Evolutionary conservation across 2,329 filamentous ascomycete genomes (phyloP).

Genomic region (Ophiocordyceps robertsii): DNA sequence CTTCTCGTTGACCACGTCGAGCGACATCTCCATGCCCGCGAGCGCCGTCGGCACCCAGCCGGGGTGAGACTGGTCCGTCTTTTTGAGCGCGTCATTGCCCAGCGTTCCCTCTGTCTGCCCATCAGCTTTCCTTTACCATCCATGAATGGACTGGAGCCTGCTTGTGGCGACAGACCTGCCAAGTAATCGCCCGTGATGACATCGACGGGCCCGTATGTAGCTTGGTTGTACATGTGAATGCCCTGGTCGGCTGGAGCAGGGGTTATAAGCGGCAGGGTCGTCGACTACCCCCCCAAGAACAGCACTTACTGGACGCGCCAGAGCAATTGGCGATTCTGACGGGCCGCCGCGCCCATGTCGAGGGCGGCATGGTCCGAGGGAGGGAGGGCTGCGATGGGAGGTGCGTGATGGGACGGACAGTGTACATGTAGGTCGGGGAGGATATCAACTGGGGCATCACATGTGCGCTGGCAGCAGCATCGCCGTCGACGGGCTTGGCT

Average conservation of each 20-base stretch:
- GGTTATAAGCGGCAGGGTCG: neutral
- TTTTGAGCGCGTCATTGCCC: constrained; percentile 8
- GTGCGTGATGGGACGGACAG: too few relatives aligned
- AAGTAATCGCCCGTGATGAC: constrained; percentile 42
- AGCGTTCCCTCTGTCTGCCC: constrained; percentile 13
- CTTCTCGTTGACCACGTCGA: constrained; percentile 24
- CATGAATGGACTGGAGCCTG: neutral
- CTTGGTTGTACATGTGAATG: constrained; percentile 15
- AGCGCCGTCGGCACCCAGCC: constrained; percentile 11
- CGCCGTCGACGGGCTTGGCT: too few relatives aligned
- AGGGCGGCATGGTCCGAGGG: constrained; percentile 2
- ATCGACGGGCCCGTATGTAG: constrained; percentile 21
- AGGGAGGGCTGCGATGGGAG: too few relatives aligned
- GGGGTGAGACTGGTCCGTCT: constrained; percentile 1
- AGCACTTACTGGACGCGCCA: constrained; percentile 8
- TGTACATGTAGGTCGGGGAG: too few relatives aligned
- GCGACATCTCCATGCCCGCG: constrained; percentile 10
- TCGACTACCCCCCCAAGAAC: neutral
- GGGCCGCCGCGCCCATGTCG: constrained; percentile 3
- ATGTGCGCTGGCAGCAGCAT: too few relatives aligned
- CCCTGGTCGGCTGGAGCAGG: constrained; percentile 6
- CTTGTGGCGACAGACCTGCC: constrained; percentile 20
- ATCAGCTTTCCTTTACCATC: too few relatives aligned
- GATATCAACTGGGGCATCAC: too few relatives aligned
- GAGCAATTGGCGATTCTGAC: constrained; percentile 13